Evolutionary conservation across 2,329 filamentous ascomycete genomes (phyloP), one percentile per base, ranked within the genome.

Genomic region (Trichoderma simmonsii): DNA sequence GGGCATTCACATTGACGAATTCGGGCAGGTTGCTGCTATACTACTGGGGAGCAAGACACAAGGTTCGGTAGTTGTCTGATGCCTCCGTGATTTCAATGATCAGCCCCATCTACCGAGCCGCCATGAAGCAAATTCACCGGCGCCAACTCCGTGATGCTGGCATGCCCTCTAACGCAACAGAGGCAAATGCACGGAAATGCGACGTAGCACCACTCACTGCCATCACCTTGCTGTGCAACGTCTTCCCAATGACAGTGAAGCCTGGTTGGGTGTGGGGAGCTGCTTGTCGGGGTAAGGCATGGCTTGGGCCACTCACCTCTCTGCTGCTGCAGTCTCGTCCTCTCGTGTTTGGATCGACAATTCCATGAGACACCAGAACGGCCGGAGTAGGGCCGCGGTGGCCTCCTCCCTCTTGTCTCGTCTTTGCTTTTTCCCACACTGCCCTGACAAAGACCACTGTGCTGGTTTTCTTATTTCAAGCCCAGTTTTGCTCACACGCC

Each of bases 341-440:
- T 48, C 54, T 48, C 32, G 72, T 61, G 71, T 59, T 64, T 73
- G 73, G 78, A 79, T 77, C 79, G 77, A 75, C 77, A 75, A 39
- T 76, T 63, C 73, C 74, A 75, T 76, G 77, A 80, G 77, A 79
- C 76, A 70, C 54, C 72, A 76, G 72, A 78, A 75, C 67, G 73
- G 73, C 78, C 78, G 78, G 75, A 78, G 77, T 75, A 79, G 76
- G 75, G 77, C 78, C 78, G 78, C 73, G 39, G 73, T 73, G 71
- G 63, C 67, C 60, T 73, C 70, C 61, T 68, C 70, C 70, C 64
- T 69, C 63, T 36, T 70, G 39, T 65, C 57, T 70, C 56, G 24
- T 59, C 30, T 56, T 64, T 48, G 34, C 6, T 9, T 64, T 48
- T 34, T 60, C 66, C 60, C 36, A 57, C 60, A 28, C n/a, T 43